These are phyloP conservation scores for Larix kaempferi DNA, from an alignment of 75 land plant species.

Conservation along the genomic window DNA sequence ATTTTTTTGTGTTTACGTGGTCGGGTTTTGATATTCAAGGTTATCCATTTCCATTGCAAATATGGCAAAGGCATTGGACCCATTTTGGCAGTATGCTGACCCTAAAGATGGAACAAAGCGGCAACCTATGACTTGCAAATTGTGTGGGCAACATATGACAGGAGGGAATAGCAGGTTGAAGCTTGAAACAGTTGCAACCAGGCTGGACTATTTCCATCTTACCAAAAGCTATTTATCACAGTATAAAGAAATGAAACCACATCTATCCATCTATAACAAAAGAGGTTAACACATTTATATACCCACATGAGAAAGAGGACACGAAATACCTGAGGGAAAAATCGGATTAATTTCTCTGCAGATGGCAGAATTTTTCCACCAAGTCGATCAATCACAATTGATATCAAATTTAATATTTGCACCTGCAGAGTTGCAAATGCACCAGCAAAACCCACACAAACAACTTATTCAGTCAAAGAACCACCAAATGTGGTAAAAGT, in stretches of 20 bases:
- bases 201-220: too few species aligned
- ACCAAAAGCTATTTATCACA: neutral
- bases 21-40: too few species aligned
- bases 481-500: too few species aligned
- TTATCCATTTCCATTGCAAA: too few species aligned
- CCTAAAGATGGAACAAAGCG: too few species aligned
- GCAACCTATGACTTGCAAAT: too few species aligned
- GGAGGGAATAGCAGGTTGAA: too few species aligned
- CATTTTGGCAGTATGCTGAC: too few species aligned
- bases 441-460: constrained; percentile 47
- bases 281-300: neutral
- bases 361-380: constrained; percentile 64
- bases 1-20: too few species aligned
- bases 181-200: neutral
- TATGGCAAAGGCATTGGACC: too few species aligned
- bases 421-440: constrained; percentile 77
- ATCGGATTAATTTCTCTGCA: constrained; percentile 61
- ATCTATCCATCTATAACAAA: neutral
- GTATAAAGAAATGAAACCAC: neutral
- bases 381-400: constrained; percentile 72
- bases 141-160: too few species aligned
- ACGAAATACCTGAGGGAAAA: constrained; percentile 46
- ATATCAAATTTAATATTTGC: constrained; percentile 86
- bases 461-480: neutral
- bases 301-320: neutral